These are phyloP conservation scores for Ustilago vetiveriae DNA, from an alignment of 1,284 basidiomycete genomes.

Conservation along the genomic window DNA sequence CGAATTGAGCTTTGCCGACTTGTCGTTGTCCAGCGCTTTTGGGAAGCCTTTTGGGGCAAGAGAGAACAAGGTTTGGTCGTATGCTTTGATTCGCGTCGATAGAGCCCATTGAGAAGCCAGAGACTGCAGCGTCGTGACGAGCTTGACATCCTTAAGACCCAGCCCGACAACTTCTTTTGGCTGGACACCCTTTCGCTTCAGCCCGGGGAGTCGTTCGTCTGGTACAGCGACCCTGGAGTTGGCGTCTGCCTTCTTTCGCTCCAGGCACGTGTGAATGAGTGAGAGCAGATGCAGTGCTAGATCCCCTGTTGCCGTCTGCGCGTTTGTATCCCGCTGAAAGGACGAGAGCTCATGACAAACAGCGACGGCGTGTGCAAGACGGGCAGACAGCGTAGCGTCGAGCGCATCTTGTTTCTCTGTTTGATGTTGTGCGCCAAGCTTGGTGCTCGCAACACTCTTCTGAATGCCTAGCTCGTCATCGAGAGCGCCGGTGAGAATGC, in stretches of 20 bases:
- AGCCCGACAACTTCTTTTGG: constrained; percentile 42
- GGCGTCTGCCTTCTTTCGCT: constrained; percentile 28
- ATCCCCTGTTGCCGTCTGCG: constrained; percentile 33
- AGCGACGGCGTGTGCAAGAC: constrained; percentile 9
- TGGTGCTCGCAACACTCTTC: constrained; percentile 21
- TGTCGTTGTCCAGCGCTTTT: neutral
- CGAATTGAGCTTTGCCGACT: constrained; percentile 11
- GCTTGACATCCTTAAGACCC: constrained; percentile 42
- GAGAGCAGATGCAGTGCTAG: constrained; percentile 26
- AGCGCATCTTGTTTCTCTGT: constrained; percentile 13
- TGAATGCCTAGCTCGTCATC: constrained; percentile 39
- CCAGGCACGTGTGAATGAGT: constrained; percentile 17
- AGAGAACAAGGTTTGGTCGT: constrained; percentile 23
- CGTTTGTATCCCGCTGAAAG: constrained; percentile 7
- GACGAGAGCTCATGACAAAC: constrained; percentile 19
- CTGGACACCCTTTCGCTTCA: constrained; percentile 21
- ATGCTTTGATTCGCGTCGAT: constrained; percentile 19
- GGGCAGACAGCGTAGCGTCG: constrained; percentile 20
- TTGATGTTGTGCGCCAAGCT: constrained; percentile 23
- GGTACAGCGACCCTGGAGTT: constrained; percentile 18
- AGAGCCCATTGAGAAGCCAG: constrained; percentile 39
- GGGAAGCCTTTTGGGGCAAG: constrained; percentile 20
- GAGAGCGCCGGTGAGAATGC: constrained; percentile 32
- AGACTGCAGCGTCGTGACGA: constrained; percentile 37
- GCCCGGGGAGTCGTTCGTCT: constrained; percentile 3